Evolutionary conservation across 2,329 filamentous ascomycete species (phyloP).

Genomic region (Exserohilum rostratum): DNA sequence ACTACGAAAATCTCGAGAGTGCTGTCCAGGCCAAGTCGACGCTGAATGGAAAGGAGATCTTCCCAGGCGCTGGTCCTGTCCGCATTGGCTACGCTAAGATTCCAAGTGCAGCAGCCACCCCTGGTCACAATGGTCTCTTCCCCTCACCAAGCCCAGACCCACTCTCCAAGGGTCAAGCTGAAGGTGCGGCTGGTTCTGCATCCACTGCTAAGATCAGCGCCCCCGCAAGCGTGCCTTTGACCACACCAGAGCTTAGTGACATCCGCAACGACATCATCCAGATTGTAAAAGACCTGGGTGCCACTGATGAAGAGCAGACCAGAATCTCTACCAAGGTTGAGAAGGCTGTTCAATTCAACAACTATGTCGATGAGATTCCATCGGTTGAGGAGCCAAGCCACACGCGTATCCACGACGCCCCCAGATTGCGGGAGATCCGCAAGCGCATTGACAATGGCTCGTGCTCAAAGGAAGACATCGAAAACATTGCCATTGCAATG

Average conservation of each 20-base stretch:
- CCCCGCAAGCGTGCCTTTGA: conserved; percentile 61
- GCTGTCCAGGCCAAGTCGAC: conserved; percentile 85
- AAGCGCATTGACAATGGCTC: conserved; percentile 98
- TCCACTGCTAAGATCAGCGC: conserved; percentile 44
- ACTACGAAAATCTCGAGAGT: conserved; percentile 90
- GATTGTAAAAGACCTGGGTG: conserved; percentile 89
- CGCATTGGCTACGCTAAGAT: conserved; percentile 98
- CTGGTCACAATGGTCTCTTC: conserved; percentile 84
- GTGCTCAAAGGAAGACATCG: conserved; percentile 83
- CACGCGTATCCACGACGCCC: conserved; percentile 88
- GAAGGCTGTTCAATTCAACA: conserved; percentile 74
- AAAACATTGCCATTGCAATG: conserved; percentile 91
- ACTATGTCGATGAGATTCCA: conserved; percentile 84
- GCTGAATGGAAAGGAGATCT: conserved; percentile 97
- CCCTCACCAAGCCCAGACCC: conserved; percentile 92
- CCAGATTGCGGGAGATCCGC: conserved; percentile 90
- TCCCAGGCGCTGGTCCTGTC: conserved; percentile 92
- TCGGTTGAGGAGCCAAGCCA: conserved; percentile 86
- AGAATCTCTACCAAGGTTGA: conserved; percentile 77
- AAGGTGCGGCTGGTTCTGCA: conserved; percentile 44
- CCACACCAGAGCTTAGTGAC: conserved; percentile 74
- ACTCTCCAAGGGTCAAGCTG: conserved; percentile 62
- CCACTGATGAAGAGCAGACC: conserved; percentile 75
- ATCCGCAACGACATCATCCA: conserved; percentile 81
- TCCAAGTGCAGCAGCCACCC: conserved; percentile 84